These are phyloP conservation scores for Poronia punctata DNA, from an alignment of 495 filamentous ascomycete species.

Conservation along the genomic window DNA sequence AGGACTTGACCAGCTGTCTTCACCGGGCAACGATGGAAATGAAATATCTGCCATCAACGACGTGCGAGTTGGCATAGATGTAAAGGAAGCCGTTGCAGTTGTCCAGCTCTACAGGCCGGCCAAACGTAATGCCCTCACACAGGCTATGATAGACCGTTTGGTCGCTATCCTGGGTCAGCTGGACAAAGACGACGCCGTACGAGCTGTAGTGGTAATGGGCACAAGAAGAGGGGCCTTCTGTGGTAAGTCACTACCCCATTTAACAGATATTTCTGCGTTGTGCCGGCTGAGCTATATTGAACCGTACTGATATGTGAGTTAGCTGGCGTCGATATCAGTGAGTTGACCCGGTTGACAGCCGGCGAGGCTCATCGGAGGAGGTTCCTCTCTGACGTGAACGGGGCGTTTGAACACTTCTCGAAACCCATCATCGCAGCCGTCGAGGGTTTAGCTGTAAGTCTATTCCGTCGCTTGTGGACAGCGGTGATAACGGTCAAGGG, in stretches of 20 bases:
- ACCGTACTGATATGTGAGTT: slow-evolving; percentile 3
- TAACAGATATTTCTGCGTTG: not conserved
- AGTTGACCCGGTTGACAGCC: slow-evolving; percentile 26
- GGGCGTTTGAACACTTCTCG: slow-evolving; percentile 21
- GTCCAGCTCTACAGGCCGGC: slow-evolving; percentile 29
- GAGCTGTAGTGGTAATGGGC: slow-evolving; percentile 31
- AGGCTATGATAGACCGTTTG: slow-evolving; percentile 23
- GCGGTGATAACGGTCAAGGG: not conserved
- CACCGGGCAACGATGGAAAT: not conserved
- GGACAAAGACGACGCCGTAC: slow-evolving; percentile 17
- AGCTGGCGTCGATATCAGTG: slow-evolving; percentile 35
- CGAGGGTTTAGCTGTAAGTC: slow-evolving; percentile 25
- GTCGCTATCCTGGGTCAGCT: slow-evolving; percentile 15
- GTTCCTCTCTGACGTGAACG: slow-evolving; percentile 31
- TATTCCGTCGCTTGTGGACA: not conserved
- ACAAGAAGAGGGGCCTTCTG: slow-evolving; percentile 25
- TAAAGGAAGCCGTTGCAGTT: slow-evolving; percentile 20
- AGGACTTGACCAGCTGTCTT: slow-evolving; percentile 2
- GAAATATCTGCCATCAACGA: not conserved
- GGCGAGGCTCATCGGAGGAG: slow-evolving; percentile 18
- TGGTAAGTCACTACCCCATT: slow-evolving; percentile 16
- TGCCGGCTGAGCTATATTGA: slow-evolving; percentile 2
- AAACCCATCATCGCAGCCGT: slow-evolving; percentile 33
- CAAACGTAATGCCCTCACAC: slow-evolving; percentile 35
- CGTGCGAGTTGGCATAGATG: slow-evolving; percentile 11